Base-by-base conservation (phyloP, 108 stramenopile genomes). In the Mediolabrus comicus region DNA sequence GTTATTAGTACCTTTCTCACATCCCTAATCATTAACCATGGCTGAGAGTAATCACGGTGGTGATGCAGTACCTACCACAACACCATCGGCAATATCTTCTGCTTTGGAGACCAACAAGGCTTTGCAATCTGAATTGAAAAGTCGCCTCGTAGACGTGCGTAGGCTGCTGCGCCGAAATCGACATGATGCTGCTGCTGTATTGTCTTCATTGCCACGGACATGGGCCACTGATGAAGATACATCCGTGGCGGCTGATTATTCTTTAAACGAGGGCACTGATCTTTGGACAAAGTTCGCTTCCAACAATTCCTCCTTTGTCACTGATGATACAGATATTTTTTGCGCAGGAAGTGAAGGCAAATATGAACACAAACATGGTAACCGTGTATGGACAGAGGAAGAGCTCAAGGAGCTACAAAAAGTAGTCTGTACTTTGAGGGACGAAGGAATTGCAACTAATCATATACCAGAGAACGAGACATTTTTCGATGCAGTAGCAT, bases 101-200 rank as follows among this genome's bases (percentile, higher is more conserved):
- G 75, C 75, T 16, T 34, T 77, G 30, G 39, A 69, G 25, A 64
- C 75, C 25, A 77, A 77, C 35, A 2, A 64, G 1, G 43, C 63
- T 2, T 51, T 77, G 0, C 75, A 77, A 77, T 24, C 49, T 25
- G 76, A 77, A 65, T 51, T 77, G 57, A 65, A 59, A 30, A 54
- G 64, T 30, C 76, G 56, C 39, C 64, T 77, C 35, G 1, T 43
- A 24, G 35, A 77, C 35, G 69, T 77, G n/a, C 63, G 64, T 29
- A 16, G 49, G 31, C 32, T 65, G 49, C 62, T 43, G 46, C 55
- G 52, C 17, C 56, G 33, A 53, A 77, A 77, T 54, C 62, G 76
- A 36, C 55, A 52, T 12, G 31, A 65, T 53, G 76, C 76, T 24
- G 41, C 76, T 24, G 49, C 34, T 31, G 76, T 77, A 0, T 60